phyloP scores from a whole-genome alignment of 495 filamentous ascomycete species.

The Jackrogersella multiformis region DNA sequence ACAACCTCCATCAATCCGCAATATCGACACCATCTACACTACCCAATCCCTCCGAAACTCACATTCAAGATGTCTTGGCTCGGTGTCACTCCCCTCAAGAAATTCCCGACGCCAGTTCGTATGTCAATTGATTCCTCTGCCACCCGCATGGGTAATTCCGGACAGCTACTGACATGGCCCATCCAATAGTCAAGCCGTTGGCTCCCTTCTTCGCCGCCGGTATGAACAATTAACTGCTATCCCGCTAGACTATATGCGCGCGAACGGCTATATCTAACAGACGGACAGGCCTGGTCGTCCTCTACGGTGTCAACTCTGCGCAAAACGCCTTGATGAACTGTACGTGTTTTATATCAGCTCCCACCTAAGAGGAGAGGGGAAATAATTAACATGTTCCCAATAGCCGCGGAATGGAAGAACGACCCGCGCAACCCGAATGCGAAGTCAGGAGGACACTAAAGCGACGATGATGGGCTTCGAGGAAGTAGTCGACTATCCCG shows the following conservation, averaged over 20 bases:
- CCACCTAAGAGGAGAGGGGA: neutral
- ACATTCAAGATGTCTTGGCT: constrained; percentile 77
- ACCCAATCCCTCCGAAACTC: constrained; percentile 33
- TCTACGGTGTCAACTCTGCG: constrained; percentile 86
- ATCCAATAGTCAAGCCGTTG: constrained; percentile 80
- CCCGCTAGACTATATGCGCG: neutral
- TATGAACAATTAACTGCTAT: constrained; percentile 62
- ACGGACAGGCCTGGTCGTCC: constrained; percentile 74
- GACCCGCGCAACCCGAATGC: constrained; percentile 88
- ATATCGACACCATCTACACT: constrained; percentile 35
- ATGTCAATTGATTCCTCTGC: constrained; percentile 57
- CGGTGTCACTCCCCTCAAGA: constrained; percentile 72
- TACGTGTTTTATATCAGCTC: constrained; percentile 59
- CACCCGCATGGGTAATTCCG: constrained; percentile 28
- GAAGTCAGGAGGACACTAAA: constrained; percentile 60
- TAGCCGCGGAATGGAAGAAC: constrained; percentile 93
- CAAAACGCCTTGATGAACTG: constrained; percentile 74
- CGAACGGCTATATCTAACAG: constrained; percentile 17
- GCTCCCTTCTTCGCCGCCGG: constrained; percentile 93
- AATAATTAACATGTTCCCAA: constrained; percentile 39
- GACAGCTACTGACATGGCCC: constrained; percentile 38
- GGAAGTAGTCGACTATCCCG: constrained; percentile 13
- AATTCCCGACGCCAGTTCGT: constrained; percentile 89
- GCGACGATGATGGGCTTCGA: constrained; percentile 39
- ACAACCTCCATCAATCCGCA: constrained; percentile 37